Percentiles rank a stretch among this genome's conserved stretches.
Evolutionary conservation across 345 rosid species (phyloP).

Genomic region (Hirschfeldia incana): DNA sequence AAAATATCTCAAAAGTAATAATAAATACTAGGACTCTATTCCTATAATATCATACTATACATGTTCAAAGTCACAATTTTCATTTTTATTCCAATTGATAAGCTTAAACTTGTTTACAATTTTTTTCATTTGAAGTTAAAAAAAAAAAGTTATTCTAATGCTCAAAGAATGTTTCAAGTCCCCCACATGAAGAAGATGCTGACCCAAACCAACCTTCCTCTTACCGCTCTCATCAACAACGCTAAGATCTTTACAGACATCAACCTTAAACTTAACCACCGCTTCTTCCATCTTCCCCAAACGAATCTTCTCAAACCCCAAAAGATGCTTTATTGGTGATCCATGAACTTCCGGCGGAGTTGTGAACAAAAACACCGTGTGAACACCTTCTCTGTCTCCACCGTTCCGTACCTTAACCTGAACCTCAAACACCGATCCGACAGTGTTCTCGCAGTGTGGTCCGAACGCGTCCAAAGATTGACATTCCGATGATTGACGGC

Average conservation of each 20-base stretch:
- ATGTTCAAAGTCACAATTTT: too few relatives aligned
- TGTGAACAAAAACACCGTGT: slow-evolving; percentile 47
- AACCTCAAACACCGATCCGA: slow-evolving; percentile 43
- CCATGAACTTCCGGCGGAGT: slow-evolving; percentile 72
- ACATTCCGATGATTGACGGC: slow-evolving; percentile 57
- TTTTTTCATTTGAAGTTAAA: background rate
- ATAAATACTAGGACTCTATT: background rate
- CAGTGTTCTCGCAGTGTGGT: slow-evolving; percentile 47
- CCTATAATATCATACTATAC: too few relatives aligned
- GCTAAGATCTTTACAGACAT: slow-evolving; percentile 76
- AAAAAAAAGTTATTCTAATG: slow-evolving; percentile 41
- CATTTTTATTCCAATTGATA: slow-evolving; percentile 2
- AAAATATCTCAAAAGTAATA: background rate
- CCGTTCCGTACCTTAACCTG: slow-evolving; percentile 54
- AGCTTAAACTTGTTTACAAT: slow-evolving; percentile 12
- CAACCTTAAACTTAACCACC: slow-evolving; percentile 61
- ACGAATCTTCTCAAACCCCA: slow-evolving; percentile 72
- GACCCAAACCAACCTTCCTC: slow-evolving; percentile 66
- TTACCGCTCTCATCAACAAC: slow-evolving; percentile 71
- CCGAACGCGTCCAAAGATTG: slow-evolving; percentile 56
- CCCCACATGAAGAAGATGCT: slow-evolving; percentile 78
- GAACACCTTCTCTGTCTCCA: slow-evolving; percentile 61
- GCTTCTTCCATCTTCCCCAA: slow-evolving; percentile 46
- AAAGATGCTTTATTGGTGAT: slow-evolving; percentile 68
- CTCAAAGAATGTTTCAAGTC: slow-evolving; percentile 61